These are phyloP conservation scores for Phellinidium pouzarii DNA, from an alignment of 1,284 basidiomycete species.

Conservation along the genomic window DNA sequence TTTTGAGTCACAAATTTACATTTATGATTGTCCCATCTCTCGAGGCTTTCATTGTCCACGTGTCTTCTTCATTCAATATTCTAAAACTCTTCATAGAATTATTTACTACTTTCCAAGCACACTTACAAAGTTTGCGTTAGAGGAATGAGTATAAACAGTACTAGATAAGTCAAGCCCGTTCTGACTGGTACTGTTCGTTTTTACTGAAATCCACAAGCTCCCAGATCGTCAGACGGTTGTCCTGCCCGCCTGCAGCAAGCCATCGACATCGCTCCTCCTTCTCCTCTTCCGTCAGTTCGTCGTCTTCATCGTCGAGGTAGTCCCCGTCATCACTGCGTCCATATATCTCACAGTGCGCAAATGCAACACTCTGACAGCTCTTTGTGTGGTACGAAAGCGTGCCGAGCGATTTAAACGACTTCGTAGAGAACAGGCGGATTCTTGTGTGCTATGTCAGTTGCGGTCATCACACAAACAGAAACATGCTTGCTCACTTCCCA, in stretches of 20 bases:
- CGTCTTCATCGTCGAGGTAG: constrained; percentile 32
- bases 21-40: too few species aligned
- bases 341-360: constrained; percentile 38
- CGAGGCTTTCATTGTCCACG: too few species aligned
- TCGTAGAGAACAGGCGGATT: constrained; percentile 72
- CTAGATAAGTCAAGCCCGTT: background rate
- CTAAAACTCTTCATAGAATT: background rate
- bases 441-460: constrained; percentile 33
- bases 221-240: constrained; percentile 75
- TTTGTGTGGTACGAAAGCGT: constrained; percentile 75
- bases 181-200: constrained; percentile 5
- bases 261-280: constrained; percentile 50
- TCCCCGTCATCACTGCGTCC: background rate
- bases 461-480: background rate
- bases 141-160: background rate
- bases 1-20: too few species aligned
- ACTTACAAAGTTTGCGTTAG: too few species aligned
- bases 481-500: constrained; percentile 54
- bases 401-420: constrained; percentile 71
- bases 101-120: background rate
- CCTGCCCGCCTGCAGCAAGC: constrained; percentile 70
- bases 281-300: constrained; percentile 47
- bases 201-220: constrained; percentile 61
- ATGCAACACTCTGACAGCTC: constrained; percentile 62
- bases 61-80: too few species aligned